These are phyloP conservation scores for Pseudohalonectria lignicola DNA, from an alignment of 2,329 filamentous ascomycete genomes.

Conservation along the genomic window DNA sequence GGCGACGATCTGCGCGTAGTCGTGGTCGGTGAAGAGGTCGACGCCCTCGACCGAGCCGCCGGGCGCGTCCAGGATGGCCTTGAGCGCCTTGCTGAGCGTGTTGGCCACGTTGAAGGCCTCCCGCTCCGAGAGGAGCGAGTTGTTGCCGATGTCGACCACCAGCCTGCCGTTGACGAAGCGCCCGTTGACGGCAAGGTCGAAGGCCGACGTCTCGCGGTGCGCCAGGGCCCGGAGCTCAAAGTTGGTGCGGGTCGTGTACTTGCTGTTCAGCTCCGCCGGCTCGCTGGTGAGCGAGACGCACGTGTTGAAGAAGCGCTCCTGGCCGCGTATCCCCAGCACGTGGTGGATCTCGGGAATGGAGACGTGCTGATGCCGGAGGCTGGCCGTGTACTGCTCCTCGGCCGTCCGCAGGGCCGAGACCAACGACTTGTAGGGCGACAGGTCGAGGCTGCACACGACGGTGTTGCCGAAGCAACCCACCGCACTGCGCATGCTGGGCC, in stretches of 20 bases:
- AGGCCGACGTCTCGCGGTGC: slow-evolving; percentile 31
- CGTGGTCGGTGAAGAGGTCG: slow-evolving; percentile 43
- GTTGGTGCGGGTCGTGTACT: slow-evolving; percentile 14
- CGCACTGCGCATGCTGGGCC: slow-evolving; percentile 21
- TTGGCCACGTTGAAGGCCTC: slow-evolving; percentile 37
- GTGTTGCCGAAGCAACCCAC: slow-evolving; percentile 35
- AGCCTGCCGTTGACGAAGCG: slow-evolving; percentile 29
- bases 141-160: slow-evolving; percentile 31
- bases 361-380: slow-evolving; percentile 30
- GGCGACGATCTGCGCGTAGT: slow-evolving; percentile 40
- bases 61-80: slow-evolving; percentile 29
- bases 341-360: slow-evolving; percentile 35
- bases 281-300: slow-evolving; percentile 36
- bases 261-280: slow-evolving; percentile 21
- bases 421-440: slow-evolving; percentile 21
- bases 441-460: slow-evolving; percentile 21
- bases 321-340: slow-evolving; percentile 27
- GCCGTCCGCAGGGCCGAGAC: slow-evolving; percentile 18
- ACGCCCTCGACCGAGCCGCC: slow-evolving; percentile 29
- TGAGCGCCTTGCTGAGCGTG: slow-evolving; percentile 41
- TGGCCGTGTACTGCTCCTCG: slow-evolving; percentile 17
- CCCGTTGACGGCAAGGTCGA: slow-evolving; percentile 33
- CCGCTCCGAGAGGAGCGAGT: slow-evolving; percentile 25
- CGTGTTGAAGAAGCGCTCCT: slow-evolving; percentile 35
- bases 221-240: slow-evolving; percentile 22